These are phyloP conservation scores for Saccharum officinarum DNA, from an alignment of 176 grass and related monocot species.

Conservation along the genomic window DNA sequence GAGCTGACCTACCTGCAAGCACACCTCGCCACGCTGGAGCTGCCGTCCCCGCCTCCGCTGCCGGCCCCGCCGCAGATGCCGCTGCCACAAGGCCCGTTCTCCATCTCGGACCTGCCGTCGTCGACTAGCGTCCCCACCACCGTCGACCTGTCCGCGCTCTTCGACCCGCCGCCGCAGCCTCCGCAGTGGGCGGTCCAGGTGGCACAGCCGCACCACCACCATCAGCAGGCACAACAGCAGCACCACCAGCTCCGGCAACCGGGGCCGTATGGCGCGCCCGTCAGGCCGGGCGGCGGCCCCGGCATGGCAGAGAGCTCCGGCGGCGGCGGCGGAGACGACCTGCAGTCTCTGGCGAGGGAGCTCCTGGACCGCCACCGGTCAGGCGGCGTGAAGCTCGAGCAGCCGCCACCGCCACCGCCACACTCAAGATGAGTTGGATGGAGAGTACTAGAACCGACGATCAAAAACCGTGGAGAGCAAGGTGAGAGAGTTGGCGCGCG, in stretches of 20 bases:
- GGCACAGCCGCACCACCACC: slow-evolving; percentile 34
- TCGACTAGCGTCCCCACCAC: slow-evolving; percentile 51
- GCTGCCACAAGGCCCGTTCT: slow-evolving; percentile 48
- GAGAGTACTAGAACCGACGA: background rate
- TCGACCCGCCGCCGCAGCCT: slow-evolving; percentile 53
- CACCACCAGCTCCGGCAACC: slow-evolving; percentile 39
- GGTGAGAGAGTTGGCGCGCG: slow-evolving; percentile 31
- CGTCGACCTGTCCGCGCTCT: slow-evolving; percentile 70
- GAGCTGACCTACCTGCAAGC: slow-evolving; percentile 94
- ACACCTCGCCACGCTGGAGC: slow-evolving; percentile 85
- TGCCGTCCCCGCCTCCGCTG: slow-evolving; percentile 70
- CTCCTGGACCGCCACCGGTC: slow-evolving; percentile 75
- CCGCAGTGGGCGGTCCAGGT: slow-evolving; percentile 34
- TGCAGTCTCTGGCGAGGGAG: slow-evolving; percentile 87
- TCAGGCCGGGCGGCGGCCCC: slow-evolving; percentile 21
- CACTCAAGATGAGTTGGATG: slow-evolving; percentile 36
- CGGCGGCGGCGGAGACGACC: slow-evolving; percentile 44
- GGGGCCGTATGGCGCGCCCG: slow-evolving; percentile 19
- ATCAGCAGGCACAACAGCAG: slow-evolving; percentile 23
- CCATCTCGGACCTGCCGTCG: slow-evolving; percentile 83
- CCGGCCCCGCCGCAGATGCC: slow-evolving; percentile 58
- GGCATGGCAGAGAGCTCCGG: slow-evolving; percentile 43
- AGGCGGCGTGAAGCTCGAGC: slow-evolving; percentile 50
- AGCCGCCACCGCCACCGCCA: slow-evolving; percentile 40
- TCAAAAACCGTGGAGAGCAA: slow-evolving; percentile 20